Evolutionary conservation across 163 green algal species (phyloP), one percentile per base, ranked within the genome.

Genomic region (Trebouxia gelatinosa): DNA sequence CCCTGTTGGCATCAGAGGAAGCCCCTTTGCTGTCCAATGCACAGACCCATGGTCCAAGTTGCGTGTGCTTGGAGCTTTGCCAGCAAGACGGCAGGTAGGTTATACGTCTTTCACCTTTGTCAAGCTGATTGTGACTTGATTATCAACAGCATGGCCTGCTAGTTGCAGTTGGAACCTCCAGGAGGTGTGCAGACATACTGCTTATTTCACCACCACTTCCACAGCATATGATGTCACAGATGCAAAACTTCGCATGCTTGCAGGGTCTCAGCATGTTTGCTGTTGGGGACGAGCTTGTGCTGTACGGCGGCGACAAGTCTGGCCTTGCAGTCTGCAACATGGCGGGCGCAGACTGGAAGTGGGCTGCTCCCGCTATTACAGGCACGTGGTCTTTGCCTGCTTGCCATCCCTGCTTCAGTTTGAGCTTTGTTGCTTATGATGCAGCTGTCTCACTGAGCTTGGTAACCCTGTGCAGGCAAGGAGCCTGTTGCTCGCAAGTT

Each of bases 241-340:
- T n/a, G n/a, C n/a, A n/a, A n/a, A 19, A 50, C 61, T n/a, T n/a
- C n/a, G n/a, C n/a, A n/a, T n/a, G n/a, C 7, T 39, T 78, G 80
- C 89, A 92, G 85, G 87, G 84, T 40, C 48, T 79, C 29, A 88
- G 75, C 21, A 70, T 93, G 29, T 70, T 67, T 0, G 72, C 81
- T 0, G 26, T 95, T 6, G 85, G 81, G 35, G 80, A 78, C 9
- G 80, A 92, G 51, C 76, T 95, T 26, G 83, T 95, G 31, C 64
- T 95, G 43, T 94, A 89, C 71, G 89, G 91, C 34, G 89, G 88
- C 23, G 85, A 94, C 79, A 91, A 89, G 78, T 87, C 81, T 2
- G 87, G 85, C 28, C 77, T 92, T 3, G 84, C 59, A 40, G 75
- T 93, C 19, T 91, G 90, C 82, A 87, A 75, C 61, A 90, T 84